Evolutionary conservation across 805 yeast species (phyloP), one percentile per base, ranked within the genome.

Genomic region (Wickerhamomyces queroliae): DNA sequence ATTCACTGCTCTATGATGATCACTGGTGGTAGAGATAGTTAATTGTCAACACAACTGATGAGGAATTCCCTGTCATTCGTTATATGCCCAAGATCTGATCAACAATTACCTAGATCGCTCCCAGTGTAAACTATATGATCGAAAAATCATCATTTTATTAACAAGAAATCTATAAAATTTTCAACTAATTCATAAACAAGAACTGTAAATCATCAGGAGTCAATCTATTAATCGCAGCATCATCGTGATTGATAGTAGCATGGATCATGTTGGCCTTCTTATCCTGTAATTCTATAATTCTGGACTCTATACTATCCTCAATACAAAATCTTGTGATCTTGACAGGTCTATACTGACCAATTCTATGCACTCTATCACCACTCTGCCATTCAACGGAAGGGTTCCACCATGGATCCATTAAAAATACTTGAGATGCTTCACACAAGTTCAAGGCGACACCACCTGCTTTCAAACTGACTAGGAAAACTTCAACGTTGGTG

Each of bases 371-470:
- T 65, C 99, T 79, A 62, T 93, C 99, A 62, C 95, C 96, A 37
- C 95, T 83, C 61, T 93, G 99, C 89, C 97, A 93, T 60, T 93
- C 99, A 7, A 91, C 93, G 49, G 95, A 84, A 1, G 98, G 98
- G 58, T 93, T 95, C 98, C 99, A 93, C 99, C 99, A 93, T 26
- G 98, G 98, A 54, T 93, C 99, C 69, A 93, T 70, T 33, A 93
- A 72, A 50, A 93, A 93, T 35, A 93, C 98, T 55, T 91, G 98
- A 3, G 95, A 89, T 0, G 99, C 98, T 55, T 95, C 99, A 55
- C 96, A 91, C 47, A 93, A 69, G 58, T 93, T 93, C 48, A 93
- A 70, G 0, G 99, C 99, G 32, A 93, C 99, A 64, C 99, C 99
- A 49, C 99, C 99, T 0, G 99, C 99, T 57, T 93, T 93, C 52